Conservation (phyloP, 1,139 yeast genomes). For the Entelexis sorbosivorans region DNA sequence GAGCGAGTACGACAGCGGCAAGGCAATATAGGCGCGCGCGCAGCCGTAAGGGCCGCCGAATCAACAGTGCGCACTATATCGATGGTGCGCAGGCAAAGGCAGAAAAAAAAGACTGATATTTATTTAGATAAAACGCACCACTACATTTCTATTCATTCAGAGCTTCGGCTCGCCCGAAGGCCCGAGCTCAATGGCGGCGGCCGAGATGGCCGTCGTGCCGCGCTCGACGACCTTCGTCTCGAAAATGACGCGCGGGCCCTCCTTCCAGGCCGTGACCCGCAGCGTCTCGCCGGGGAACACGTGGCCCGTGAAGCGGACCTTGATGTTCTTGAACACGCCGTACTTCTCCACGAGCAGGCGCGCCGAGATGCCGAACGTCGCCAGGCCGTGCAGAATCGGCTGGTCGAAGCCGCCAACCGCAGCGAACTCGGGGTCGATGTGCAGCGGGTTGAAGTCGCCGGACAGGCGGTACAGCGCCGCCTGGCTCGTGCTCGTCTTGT, state of each 20-base stretch:
- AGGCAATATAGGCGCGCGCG: background rate
- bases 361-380: constrained; percentile 73
- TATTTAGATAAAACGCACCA: background rate
- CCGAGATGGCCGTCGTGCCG: constrained; percentile 65
- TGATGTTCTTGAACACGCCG: constrained; percentile 76
- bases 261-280: constrained; percentile 75
- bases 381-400: constrained; percentile 90
- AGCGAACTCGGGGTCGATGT: constrained; percentile 86
- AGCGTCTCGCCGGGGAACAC: constrained; percentile 97
- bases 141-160: constrained; percentile 2
- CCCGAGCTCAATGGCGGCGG: constrained; percentile 69
- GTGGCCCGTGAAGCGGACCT: constrained; percentile 82
- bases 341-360: constrained; percentile 67
- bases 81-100: too few species aligned
- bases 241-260: constrained; percentile 59
- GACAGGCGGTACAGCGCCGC: constrained; percentile 86
- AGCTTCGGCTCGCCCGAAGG: constrained; percentile 25
- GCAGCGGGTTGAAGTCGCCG: constrained; percentile 92
- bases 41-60: too few species aligned
- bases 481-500: constrained; percentile 57
- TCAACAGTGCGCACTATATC: too few species aligned
- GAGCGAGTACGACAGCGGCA: constrained; percentile 25
- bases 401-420: constrained; percentile 73
- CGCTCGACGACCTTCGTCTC: constrained; percentile 78
- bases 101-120: background rate